Evolutionary conservation across 225 moss, liverwort and hornwort genomes (phyloP), one percentile per base, ranked within the genome.

Genomic region (Pleurozium schreberi): DNA sequence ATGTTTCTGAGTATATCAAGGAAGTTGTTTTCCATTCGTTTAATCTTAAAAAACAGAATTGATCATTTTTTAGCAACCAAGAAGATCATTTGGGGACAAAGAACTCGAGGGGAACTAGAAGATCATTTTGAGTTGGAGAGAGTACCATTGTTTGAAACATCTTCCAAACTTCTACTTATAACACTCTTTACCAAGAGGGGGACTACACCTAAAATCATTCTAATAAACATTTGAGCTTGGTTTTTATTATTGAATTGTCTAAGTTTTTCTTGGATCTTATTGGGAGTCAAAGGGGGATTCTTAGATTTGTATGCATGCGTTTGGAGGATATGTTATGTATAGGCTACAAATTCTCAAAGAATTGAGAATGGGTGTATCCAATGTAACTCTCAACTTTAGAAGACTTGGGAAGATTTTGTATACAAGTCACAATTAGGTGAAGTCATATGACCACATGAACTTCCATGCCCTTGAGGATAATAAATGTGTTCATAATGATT

Each of bases 121-220:
- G 26, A 43, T 16, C 5, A 43, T 43, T 43, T 27, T 1, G 27
- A 0, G 1, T 42, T 42, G 3, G 8, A 70, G 1, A 3, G 5
- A 8, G 8, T 15, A 17, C 7, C 11, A 16, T 25, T 49, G 55
- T 25, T 78, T 55, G 26, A 79, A n/a, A 26, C 25, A n/a, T 57
- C 17, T 53, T 25, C 7, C 53, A 77, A 52, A 23, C 15, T 77
- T 16, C 4, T 25, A 53, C 6, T 53, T 6, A 13, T 53, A 27
- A n/a, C 7, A 27, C 11, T 79, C 26, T 40, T 58, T 12, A 57
- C 27, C 7, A 34, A 13, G 2, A 52, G 43, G 5, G 3, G 1
- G 33, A 75, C 1, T 52, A 3, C 20, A 76, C 5, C 36, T 8
- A 52, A 50, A 52, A 52, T 22, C 22, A 34, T 76, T 36, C 22